These are phyloP conservation scores for Cicer cuneatum DNA, from an alignment of 306 rosid species.

Conservation along the genomic window DNA sequence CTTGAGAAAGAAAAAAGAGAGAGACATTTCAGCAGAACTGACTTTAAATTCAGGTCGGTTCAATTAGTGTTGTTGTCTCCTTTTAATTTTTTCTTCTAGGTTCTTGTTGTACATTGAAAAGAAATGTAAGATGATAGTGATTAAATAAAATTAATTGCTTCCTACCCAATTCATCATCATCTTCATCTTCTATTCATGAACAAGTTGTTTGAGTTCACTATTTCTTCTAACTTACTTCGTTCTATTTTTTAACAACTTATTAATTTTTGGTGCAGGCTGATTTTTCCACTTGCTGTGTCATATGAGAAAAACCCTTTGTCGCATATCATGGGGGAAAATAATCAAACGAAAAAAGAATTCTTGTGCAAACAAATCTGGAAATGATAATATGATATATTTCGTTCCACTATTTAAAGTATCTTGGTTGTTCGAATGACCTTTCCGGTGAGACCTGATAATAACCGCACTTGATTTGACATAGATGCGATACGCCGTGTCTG, in stretches of 20 bases:
- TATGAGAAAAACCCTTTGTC: slow-evolving; percentile 10
- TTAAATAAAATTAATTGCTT: slow-evolving; percentile 27
- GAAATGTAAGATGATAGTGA: slow-evolving; percentile 38
- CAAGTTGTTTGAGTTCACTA: background rate
- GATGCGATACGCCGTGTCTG: too few relatives aligned
- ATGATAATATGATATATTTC: background rate
- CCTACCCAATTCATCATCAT: background rate
- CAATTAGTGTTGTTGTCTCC: slow-evolving; percentile 31
- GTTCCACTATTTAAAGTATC: slow-evolving; percentile 21
- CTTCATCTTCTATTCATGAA: background rate
- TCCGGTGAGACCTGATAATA: slow-evolving; percentile 7
- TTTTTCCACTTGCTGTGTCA: slow-evolving; percentile 11
- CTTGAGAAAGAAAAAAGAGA: background rate
- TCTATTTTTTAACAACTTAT: slow-evolving; percentile 32
- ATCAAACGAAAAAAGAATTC: background rate
- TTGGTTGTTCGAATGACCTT: background rate
- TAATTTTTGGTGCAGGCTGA: slow-evolving; percentile 37
- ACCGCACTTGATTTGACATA: background rate
- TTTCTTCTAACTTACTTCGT: background rate
- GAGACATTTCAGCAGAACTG: background rate
- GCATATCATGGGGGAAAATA: slow-evolving; percentile 2
- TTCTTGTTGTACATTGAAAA: slow-evolving; percentile 29
- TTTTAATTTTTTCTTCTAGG: slow-evolving; percentile 31
- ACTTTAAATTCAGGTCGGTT: slow-evolving; percentile 26
- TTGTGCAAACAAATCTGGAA: background rate